Conservation (phyloP, 2,329 filamentous ascomycete species). For the Arthrobotrys iridis region DNA sequence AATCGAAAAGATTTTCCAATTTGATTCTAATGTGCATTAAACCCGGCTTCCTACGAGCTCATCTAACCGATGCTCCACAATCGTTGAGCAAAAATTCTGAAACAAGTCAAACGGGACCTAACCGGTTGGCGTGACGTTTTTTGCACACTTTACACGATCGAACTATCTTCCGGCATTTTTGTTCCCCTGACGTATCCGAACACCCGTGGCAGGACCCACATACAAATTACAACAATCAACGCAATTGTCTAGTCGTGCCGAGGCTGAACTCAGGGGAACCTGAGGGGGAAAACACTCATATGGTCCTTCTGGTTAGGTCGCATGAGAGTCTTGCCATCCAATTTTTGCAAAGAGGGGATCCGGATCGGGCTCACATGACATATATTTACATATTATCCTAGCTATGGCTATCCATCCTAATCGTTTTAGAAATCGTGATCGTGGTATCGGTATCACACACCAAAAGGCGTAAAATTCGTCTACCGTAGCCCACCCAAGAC, state of each 20-base stretch:
- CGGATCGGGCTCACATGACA: not conserved
- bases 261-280: not conserved
- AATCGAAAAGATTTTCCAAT: not conserved
- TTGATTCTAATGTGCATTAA: slow-evolving; percentile 27
- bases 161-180: slow-evolving; percentile 13
- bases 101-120: slow-evolving; percentile 14
- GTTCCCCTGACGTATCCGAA: slow-evolving; percentile 42
- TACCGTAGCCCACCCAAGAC: not conserved
- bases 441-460: not conserved
- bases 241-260: not conserved
- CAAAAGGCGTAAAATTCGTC: not conserved
- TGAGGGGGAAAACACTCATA: not conserved
- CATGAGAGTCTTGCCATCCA: not conserved
- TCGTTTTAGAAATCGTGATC: not conserved
- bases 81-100: slow-evolving; percentile 1
- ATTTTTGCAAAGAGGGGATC: not conserved
- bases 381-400: not conserved
- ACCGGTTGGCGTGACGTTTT: slow-evolving; percentile 11
- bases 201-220: slow-evolving; percentile 36
- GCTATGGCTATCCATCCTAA: too few relatives aligned
- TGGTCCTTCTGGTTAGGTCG: not conserved
- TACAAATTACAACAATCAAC: slow-evolving; percentile 23
- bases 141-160: slow-evolving; percentile 8
- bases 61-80: slow-evolving; percentile 16
- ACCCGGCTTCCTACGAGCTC: slow-evolving; percentile 29